Evolutionary conservation across 1,284 basidiomycete species (phyloP).

Genomic region (Dichomitus squalens): DNA sequence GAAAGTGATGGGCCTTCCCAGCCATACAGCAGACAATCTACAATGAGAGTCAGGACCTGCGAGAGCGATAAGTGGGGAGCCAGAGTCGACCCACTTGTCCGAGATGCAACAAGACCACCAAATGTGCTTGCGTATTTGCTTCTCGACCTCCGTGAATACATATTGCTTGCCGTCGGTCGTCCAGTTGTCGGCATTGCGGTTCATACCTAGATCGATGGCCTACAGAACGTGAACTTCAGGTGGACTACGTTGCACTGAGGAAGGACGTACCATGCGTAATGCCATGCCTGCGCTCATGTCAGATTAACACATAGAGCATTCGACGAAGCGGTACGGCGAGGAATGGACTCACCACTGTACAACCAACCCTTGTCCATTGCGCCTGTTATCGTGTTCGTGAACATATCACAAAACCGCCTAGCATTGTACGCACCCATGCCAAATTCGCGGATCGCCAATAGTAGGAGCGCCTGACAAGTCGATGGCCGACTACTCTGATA

Average conservation of each 20-base stretch:
- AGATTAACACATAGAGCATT: background rate
- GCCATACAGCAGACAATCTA: constrained; percentile 34
- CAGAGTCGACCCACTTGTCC: constrained; percentile 60
- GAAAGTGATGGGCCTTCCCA: constrained; percentile 31
- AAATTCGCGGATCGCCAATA: constrained; percentile 81
- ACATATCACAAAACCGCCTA: background rate
- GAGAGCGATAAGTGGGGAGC: background rate
- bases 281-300: constrained; percentile 62
- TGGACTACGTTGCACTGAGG: no score
- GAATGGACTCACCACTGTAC: constrained; percentile 58
- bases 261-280: constrained; percentile 67
- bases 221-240: constrained; percentile 33
- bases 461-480: constrained; percentile 75
- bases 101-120: constrained; percentile 82
- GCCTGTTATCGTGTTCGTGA: constrained; percentile 33
- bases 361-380: constrained; percentile 85
- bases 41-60: background rate
- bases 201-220: constrained; percentile 84
- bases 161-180: constrained; percentile 60
- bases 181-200: constrained; percentile 80
- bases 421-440: constrained; percentile 57
- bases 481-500: constrained; percentile 68
- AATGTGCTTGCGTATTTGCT: constrained; percentile 75
- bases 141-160: constrained; percentile 76
- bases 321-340: background rate